phyloP scores from a whole-genome alignment of 2,329 filamentous ascomycete species.

The Cladophialophora carrionii region DNA sequence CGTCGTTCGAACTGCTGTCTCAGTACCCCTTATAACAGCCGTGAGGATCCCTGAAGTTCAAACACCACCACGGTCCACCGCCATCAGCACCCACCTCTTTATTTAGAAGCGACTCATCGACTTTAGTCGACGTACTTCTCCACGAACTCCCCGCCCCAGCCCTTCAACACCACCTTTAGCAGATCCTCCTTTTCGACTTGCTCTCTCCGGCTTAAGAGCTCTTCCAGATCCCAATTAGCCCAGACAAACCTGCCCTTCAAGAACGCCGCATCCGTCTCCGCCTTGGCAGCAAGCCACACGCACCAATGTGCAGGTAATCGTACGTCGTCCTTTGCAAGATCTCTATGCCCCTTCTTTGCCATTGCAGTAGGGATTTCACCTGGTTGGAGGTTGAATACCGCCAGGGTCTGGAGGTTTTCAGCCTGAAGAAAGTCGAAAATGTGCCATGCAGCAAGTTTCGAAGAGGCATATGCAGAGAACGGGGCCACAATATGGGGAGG shows the following conservation, averaged over 20 bases:
- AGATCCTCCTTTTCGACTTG: slow-evolving; percentile 16
- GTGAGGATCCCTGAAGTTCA: not conserved
- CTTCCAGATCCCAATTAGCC: slow-evolving; percentile 18
- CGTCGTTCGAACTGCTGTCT: too few relatives aligned
- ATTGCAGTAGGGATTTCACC: slow-evolving; percentile 16
- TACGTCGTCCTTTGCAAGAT: slow-evolving; percentile 9
- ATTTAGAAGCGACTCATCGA: not conserved
- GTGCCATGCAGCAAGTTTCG: slow-evolving; percentile 11
- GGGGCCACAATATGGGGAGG: not conserved
- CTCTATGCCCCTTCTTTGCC: slow-evolving; percentile 11
- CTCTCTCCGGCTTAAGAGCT: slow-evolving; percentile 52
- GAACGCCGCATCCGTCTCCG: slow-evolving; percentile 11
- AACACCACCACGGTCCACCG: not conserved
- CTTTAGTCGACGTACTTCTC: slow-evolving; percentile 7
- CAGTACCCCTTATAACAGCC: too few relatives aligned
- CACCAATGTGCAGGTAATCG: slow-evolving; percentile 12
- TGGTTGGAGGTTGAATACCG: slow-evolving; percentile 19
- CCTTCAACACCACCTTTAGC: slow-evolving; percentile 9
- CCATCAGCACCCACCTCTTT: not conserved
- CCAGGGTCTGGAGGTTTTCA: not conserved
- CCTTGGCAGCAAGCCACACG: slow-evolving; percentile 14
- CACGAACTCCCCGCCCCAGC: slow-evolving; percentile 16
- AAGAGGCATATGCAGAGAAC: slow-evolving; percentile 15
- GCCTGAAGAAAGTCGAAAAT: slow-evolving; percentile 15
- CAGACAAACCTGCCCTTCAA: slow-evolving; percentile 18